These are phyloP conservation scores for Lentinula detonsa DNA, from an alignment of 768 basidiomycete species.

Conservation along the genomic window DNA sequence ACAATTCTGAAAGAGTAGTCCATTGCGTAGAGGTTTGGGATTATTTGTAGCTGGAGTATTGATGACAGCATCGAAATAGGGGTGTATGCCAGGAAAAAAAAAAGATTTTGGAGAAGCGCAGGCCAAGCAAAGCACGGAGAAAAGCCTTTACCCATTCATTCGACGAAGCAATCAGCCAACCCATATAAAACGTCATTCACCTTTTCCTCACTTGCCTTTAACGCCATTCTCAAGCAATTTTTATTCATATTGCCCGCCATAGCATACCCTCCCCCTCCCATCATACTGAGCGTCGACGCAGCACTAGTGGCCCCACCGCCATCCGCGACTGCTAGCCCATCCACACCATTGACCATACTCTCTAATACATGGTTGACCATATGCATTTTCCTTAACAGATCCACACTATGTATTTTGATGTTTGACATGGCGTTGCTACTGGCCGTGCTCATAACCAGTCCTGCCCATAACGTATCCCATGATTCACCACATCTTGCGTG, in stretches of 20 bases:
- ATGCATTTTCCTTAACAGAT: conserved; percentile 39
- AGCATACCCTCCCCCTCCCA: conserved; percentile 19
- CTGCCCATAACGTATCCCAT: conserved; percentile 38
- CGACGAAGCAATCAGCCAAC: conserved; percentile 6
- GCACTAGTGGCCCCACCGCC: not conserved
- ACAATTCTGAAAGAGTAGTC: not conserved
- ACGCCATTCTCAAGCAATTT: conserved; percentile 36
- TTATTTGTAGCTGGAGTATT: not conserved
- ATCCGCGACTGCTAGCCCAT: conserved; percentile 11
- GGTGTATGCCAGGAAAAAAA: not conserved
- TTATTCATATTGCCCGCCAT: conserved; percentile 31
- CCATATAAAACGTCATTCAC: conserved; percentile 30
- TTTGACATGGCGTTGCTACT: conserved; percentile 3
- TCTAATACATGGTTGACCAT: conserved; percentile 42
- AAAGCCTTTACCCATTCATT: not conserved
- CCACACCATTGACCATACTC: conserved; percentile 35
- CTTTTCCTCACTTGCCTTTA: conserved; percentile 35
- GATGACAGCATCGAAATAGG: not conserved
- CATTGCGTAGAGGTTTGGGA: not conserved
- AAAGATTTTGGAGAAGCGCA: not conserved
- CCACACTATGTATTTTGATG: conserved; percentile 34
- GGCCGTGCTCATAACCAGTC: conserved; percentile 6
- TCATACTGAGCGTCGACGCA: not conserved
- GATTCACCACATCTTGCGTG: conserved; percentile 30
- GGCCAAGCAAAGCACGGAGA: not conserved